Base-by-base conservation (phyloP, 1,284 basidiomycete species). In the Hypsizygus ulmarius region DNA sequence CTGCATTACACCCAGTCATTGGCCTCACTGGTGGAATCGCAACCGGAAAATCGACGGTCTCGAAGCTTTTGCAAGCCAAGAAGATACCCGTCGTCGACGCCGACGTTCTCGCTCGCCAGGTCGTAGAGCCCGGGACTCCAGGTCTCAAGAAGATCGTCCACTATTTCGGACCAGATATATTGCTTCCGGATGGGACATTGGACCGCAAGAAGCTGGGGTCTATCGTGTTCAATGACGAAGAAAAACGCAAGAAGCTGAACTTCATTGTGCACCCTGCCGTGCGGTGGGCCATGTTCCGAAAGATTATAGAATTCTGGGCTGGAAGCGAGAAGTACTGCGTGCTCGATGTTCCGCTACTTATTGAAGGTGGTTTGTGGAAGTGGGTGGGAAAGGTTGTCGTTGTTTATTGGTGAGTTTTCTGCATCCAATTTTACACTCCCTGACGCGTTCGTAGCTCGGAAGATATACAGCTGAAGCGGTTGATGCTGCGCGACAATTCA, bases 11-110 rank as follows among this genome's bases (percentile, higher is more conserved):
- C 5, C 7, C 12, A 96, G 94, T 98, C 52, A 82, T 98, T 53
- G 96, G 96, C 38, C 81, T 99, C 33, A 97, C 96, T 11, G 97
- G 97, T 16, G 93, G 96, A 1, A 98, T 99, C 52, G 93, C 93
- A 28, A 96, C 95, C 0, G 95, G 94, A 47, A 98, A 98, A 69
- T 97, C 93, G 3, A 92, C 93, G 12, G 95, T 95, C 19, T 93
- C 94, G 0, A 69, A 71, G 5, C 74, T 95, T 33, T 73, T 98
- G 38, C 78, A 77, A 52, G 67, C 77, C 0, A 67, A 66, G 49
- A 77, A 86, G 28, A 70, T 97, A 27, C 90, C 93, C 11, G 73
- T 98, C 56, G 80, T 98, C 59, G 97, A 99, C 63, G 93, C 96
- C 3, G 96, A 99, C 74, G 57, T 93, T 16, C 78, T 99, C 38